Base-by-base conservation (phyloP, 345 rosid genomes). In the Xanthoceras sorbifolium region DNA sequence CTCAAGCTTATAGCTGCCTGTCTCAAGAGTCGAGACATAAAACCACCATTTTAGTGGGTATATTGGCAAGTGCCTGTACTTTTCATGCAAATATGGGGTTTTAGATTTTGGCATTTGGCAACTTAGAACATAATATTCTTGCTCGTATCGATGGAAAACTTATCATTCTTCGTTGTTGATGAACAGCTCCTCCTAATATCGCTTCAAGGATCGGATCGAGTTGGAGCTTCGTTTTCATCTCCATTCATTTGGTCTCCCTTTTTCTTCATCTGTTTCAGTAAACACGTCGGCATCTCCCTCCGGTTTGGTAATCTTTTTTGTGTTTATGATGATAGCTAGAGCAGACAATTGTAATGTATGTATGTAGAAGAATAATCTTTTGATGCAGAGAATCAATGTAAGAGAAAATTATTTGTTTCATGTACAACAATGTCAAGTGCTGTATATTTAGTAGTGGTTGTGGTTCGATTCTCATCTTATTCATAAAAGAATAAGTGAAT, bases 161-260 rank as follows among this genome's bases (percentile, higher is more conserved):
- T 1, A 6, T 38, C 61, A 31, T 44, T 55, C 64, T 73, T 48
- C 34, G 8, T 32, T 68, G 48, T 61, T 85, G 68, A 65, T 40
- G 67, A 85, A 84, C 82, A 79, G 84, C 78, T 66, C 48, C 82
- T 23, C 72, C 73, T 70, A 77, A 73, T 25, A 61, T 42, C 71
- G 87, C 85, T 32, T 75, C 86, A 32, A 86, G 72, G 26, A 77
- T 79, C 9, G 74, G 76, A 29, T 67, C 74, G 76, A 85, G 73
- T 65, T 79, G 86, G 83, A 81, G 23, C 76, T 71, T 74, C 4
- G 15, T 77, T 14, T 32, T 83, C 74, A 66, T 86, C 29, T 72
- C 64, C 36, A 15, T 82, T 74, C 84, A 78, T 60, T 55, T 81
- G 66, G 57, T 78, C 44, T 72, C 87, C 76, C 82, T 91, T 66